phyloP scores from a whole-genome alignment of 768 basidiomycete genomes.

The Trametes elegans region DNA sequence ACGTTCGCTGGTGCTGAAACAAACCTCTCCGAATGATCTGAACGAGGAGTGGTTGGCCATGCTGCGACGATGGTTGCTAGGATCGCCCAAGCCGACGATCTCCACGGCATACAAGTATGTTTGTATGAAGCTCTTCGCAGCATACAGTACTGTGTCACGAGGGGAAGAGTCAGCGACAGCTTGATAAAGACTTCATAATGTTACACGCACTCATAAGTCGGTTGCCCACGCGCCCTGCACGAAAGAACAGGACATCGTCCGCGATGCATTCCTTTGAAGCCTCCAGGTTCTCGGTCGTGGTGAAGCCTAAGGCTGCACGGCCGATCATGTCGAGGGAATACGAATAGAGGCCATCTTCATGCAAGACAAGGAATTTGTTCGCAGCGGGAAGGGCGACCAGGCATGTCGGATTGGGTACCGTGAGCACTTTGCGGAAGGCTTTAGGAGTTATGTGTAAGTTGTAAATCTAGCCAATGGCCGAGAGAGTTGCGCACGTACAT shows the following conservation, averaged over 20 bases:
- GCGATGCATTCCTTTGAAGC: constrained; percentile 63
- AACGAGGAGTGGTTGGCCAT: constrained; percentile 41
- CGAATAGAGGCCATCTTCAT: constrained; percentile 53
- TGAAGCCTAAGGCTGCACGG: constrained; percentile 51
- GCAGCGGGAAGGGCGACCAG: constrained; percentile 58
- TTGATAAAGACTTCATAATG: constrained; percentile 26
- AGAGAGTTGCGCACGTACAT: constrained; percentile 39
- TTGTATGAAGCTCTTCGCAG: constrained; percentile 60
- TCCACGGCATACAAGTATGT: constrained; percentile 61
- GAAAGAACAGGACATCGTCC: constrained; percentile 60
- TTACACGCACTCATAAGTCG: constrained; percentile 65
- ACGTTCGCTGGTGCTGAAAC: too few species aligned
- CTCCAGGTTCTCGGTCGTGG: constrained; percentile 45
- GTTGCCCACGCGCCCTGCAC: constrained; percentile 49
- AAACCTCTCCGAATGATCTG: constrained; percentile 64
- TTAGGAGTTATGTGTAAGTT: background rate
- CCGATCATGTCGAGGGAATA: constrained; percentile 74
- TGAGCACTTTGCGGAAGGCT: constrained; percentile 64
- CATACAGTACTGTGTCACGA: constrained; percentile 57
- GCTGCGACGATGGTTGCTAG: constrained; percentile 37
- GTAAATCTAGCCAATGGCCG: background rate
- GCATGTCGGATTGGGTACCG: constrained; percentile 45
- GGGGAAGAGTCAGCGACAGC: background rate
- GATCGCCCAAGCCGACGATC: constrained; percentile 42
- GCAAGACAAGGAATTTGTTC: constrained; percentile 68